Evolutionary conservation across 176 grass and related monocot genomes (phyloP).

Genomic region (barley (Hordeum vulgare)): DNA sequence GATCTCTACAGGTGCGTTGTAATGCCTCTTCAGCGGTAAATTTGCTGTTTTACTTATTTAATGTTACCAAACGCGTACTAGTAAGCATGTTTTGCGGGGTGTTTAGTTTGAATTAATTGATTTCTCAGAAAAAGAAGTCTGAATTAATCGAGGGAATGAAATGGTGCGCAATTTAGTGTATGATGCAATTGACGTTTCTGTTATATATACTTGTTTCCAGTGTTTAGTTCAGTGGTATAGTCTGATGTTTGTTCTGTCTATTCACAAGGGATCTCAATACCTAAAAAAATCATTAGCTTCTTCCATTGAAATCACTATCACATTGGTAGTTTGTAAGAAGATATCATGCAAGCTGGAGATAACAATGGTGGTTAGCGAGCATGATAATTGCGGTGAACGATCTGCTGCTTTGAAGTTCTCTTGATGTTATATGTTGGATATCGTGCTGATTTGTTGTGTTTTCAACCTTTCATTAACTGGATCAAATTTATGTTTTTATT

Average conservation of each 20-base stretch:
- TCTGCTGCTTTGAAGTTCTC: background rate
- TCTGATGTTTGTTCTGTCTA: background rate
- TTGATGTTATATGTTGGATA: background rate
- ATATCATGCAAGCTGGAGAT: background rate
- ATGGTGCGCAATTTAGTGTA: background rate
- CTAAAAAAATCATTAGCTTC: background rate
- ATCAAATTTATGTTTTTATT: background rate
- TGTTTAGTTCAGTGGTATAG: background rate
- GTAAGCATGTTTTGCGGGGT: background rate
- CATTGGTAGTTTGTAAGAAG: background rate
- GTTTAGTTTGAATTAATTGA: background rate
- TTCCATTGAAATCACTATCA: background rate
- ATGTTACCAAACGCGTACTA: background rate
- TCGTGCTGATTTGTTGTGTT: background rate
- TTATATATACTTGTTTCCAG: background rate
- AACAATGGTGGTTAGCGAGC: background rate
- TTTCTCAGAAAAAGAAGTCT: background rate
- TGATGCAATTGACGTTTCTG: background rate
- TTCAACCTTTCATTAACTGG: background rate
- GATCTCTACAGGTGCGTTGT: slow-evolving; percentile 72
- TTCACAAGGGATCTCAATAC: background rate
- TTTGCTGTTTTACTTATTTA: background rate
- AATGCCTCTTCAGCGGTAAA: background rate
- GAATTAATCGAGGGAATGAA: background rate
- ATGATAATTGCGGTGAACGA: background rate